Evolutionary conservation across 2,329 filamentous ascomycete genomes (phyloP), one percentile per base, ranked within the genome.

Genomic region (Alternaria ventricosa): DNA sequence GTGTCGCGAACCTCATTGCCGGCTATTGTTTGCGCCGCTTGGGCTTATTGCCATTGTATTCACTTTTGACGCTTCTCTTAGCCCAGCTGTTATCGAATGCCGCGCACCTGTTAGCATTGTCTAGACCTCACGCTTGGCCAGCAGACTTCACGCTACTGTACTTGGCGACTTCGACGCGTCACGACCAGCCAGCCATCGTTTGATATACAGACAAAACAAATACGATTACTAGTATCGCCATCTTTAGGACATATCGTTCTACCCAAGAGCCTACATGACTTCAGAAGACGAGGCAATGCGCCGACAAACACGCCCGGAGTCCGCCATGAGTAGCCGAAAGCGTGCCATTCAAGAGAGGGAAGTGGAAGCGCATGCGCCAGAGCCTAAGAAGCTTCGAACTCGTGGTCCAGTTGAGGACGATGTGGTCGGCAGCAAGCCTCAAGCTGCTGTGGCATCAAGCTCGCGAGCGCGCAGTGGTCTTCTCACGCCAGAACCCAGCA

Each of bases 401-500:
- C 47, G 57, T 46, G 55, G 57, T 3, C 44, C 60, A n/a, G 50
- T 10, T 25, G 36, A 50, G 10, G 43, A 49, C 28, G 44, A 61
- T 44, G 45, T n/a, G 15, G 51, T 46, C 22, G 55, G 57, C 44
- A 46, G 15, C 3, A 27, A 28, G 15, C 10, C 12, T 11, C 50
- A 27, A 9, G 20, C 22, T n/a, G 33, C n/a, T 20, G 12, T n/a
- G 11, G 27, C 62, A 12, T 53, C 53, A n/a, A 28, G 11, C 25
- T 49, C 64, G n/a, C 60, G 41, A 13, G 36, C 36, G 12, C 57
- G 60, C 45, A 65, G 57, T 33, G 65, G 67, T 15, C 67, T 74
- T 6, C 65, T 64, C 44, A 76, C 72, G 20, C 69, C 69, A 7
- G 67, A 74, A 54, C 18, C 71, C n/a, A 72, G 68, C 27, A 61